A percentile compares a stretch with the other conserved stretches of the same genome.
These are phyloP conservation scores for Plantago elongata DNA, from an alignment of 257 asterid species.

Conservation along the genomic window DNA sequence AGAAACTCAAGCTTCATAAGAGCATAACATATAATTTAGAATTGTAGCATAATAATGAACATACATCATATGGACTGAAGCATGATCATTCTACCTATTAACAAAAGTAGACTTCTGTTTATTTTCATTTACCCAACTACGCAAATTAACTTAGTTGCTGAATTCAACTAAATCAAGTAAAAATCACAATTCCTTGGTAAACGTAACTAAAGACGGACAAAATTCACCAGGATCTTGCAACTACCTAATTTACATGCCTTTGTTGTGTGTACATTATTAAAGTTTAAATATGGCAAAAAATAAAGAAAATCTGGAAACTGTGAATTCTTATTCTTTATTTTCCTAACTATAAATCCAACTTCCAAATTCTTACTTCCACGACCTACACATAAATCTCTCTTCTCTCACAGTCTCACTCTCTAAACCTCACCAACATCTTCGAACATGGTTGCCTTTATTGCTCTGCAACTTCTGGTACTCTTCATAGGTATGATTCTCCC, in stretches of 20 bases:
- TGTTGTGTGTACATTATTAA: conserved; percentile 6
- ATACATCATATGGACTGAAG: too few relatives aligned
- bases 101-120: too few relatives aligned
- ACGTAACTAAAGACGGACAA: background rate
- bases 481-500: conserved; percentile 25
- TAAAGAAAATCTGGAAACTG: background rate
- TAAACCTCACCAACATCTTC: too few relatives aligned
- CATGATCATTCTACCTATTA: too few relatives aligned
- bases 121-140: too few relatives aligned
- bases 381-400: too few relatives aligned
- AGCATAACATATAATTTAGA: too few relatives aligned
- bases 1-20: too few relatives aligned
- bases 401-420: background rate
- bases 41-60: too few relatives aligned
- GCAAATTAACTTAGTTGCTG: too few relatives aligned
- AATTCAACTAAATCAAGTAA: too few relatives aligned
- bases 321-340: conserved; percentile 4
- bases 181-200: background rate
- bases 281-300: background rate
- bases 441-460: background rate
- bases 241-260: conserved; percentile 24
- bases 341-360: conserved; percentile 24
- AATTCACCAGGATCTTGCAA: conserved; percentile 18
- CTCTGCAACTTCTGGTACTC: conserved; percentile 20
- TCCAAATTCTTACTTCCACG: background rate